A percentile compares a stretch with the other conserved stretches of the same genome.
These are phyloP conservation scores for Naganishia vishniacii DNA, from an alignment of 768 basidiomycete genomes.

Conservation along the genomic window DNA sequence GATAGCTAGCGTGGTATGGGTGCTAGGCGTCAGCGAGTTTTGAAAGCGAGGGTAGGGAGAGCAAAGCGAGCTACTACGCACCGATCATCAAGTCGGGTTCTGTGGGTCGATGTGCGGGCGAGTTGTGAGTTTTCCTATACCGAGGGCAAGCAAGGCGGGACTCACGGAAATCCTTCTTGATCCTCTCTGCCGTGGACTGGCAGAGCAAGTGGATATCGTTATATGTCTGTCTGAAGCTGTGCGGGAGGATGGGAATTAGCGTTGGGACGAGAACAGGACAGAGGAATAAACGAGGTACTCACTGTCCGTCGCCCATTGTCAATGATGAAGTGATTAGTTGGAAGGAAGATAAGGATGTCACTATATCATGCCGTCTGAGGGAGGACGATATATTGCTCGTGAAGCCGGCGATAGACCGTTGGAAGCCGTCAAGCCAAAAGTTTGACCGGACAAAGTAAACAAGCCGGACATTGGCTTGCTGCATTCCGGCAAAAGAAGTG, in stretches of 20 bases:
- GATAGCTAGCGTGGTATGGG: conserved; percentile 45
- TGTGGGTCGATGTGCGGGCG: not conserved
- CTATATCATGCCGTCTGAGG: no score
- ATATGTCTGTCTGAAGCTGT: conserved; percentile 64
- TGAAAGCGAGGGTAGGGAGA: not conserved
- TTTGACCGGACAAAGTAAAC: no score
- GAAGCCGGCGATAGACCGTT: no score
- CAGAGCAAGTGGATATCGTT: conserved; percentile 87
- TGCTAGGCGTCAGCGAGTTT: not conserved
- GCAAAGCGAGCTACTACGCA: not conserved
- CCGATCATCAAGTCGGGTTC: conserved; percentile 30
- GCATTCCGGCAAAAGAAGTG: no score
- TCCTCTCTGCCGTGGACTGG: conserved; percentile 60
- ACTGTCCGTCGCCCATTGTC: conserved; percentile 21
- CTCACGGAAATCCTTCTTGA: conserved; percentile 64
- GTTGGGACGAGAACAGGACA: no score
- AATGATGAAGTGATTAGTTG: no score
- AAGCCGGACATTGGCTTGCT: no score
- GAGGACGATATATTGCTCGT: no score
- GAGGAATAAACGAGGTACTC: not conserved
- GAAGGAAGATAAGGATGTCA: no score
- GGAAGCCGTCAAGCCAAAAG: no score
- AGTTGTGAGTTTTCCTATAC: no score
- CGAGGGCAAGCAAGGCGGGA: conserved; percentile 1
- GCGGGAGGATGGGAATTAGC: not conserved